These are phyloP conservation scores for Coprinopsis strossmayeri DNA, from an alignment of 768 basidiomycete genomes.

Conservation along the genomic window DNA sequence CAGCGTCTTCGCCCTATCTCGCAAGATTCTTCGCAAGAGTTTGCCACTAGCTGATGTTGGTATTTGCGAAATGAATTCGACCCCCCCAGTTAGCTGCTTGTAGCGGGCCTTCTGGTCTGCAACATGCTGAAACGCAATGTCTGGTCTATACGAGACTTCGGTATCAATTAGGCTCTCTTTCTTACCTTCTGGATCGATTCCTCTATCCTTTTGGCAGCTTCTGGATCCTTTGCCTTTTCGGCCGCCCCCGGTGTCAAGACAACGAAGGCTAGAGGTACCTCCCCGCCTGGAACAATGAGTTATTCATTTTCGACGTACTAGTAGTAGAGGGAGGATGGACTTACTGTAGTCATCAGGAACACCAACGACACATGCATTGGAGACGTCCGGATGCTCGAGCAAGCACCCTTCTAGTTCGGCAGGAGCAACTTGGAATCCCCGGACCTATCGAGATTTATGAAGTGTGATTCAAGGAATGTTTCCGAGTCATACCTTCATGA, in stretches of 20 bases:
- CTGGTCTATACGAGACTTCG: too few species aligned
- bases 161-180: too few species aligned
- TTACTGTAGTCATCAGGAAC: constrained; percentile 59
- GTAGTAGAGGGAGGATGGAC: constrained; percentile 14
- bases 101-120: constrained; percentile 49
- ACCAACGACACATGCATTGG: constrained; percentile 61
- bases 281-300: constrained; percentile 35
- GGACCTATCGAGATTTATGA: too few species aligned
- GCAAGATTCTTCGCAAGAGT: constrained; percentile 39
- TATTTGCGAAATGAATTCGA: constrained; percentile 47
- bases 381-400: constrained; percentile 53
- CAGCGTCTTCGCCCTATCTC: constrained; percentile 47
- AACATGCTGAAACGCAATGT: too few species aligned
- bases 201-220: constrained; percentile 29
- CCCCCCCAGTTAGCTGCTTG: constrained; percentile 54
- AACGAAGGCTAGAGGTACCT: constrained; percentile 65
- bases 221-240: constrained; percentile 22
- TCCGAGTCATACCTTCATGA: too few species aligned
- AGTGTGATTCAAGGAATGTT: too few species aligned
- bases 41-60: constrained; percentile 64
- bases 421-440: constrained; percentile 70
- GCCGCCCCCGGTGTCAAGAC: constrained; percentile 41
- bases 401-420: constrained; percentile 66
- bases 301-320: background rate
- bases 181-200: too few species aligned